Evolutionary conservation across 441 rosid species (phyloP).

Genomic region (Erodium texanum): DNA sequence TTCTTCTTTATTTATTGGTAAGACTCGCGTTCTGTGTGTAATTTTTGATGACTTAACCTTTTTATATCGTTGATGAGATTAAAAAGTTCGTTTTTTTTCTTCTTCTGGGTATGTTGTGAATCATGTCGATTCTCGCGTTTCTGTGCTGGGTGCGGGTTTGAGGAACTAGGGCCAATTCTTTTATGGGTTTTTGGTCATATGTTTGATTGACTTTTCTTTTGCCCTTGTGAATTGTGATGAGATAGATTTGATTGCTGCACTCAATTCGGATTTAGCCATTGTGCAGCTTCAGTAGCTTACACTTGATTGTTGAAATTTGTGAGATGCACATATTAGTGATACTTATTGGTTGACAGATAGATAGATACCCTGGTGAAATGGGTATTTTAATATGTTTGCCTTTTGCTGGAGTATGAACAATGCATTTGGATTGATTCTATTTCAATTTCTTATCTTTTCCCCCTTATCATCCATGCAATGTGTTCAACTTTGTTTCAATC

Average conservation of each 20-base stretch:
- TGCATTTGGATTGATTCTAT: background rate
- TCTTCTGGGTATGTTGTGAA: background rate
- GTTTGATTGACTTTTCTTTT: background rate
- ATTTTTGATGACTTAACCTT: background rate
- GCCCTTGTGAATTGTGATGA: background rate
- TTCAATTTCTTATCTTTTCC: too few relatives aligned
- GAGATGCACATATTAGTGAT: too few relatives aligned
- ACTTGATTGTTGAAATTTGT: background rate
- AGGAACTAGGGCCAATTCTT: background rate
- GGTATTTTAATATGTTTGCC: background rate
- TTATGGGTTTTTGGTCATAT: background rate
- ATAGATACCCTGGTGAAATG: too few relatives aligned
- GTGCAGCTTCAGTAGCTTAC: background rate
- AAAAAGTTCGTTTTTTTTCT: too few relatives aligned
- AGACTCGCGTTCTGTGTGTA: background rate
- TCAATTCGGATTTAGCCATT: background rate
- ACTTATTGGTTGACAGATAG: background rate
- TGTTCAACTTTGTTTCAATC: too few relatives aligned
- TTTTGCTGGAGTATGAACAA: background rate
- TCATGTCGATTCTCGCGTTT: background rate
- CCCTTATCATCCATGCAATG: too few relatives aligned
- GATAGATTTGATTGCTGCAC: background rate
- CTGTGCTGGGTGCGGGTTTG: background rate
- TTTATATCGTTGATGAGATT: background rate
- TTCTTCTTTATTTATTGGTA: background rate